phyloP scores from a whole-genome alignment of 768 basidiomycete genomes.

The Russula compacta region DNA sequence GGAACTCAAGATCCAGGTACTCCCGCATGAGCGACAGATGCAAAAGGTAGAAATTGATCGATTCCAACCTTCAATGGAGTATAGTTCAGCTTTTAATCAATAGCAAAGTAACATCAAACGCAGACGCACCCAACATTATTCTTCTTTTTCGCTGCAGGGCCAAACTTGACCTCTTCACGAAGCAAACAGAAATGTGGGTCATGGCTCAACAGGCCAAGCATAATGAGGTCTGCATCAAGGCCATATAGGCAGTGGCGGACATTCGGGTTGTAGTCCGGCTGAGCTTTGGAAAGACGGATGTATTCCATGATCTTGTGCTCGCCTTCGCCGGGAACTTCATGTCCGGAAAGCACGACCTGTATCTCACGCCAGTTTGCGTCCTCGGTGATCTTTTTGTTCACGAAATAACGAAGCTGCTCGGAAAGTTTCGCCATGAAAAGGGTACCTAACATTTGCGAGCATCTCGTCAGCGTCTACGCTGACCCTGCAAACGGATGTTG shows the following conservation, averaged over 20 bases:
- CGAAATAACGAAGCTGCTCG: slow-evolving; percentile 86
- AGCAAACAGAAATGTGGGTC: slow-evolving; percentile 98
- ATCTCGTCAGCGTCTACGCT: neutral
- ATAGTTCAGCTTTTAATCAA: neutral
- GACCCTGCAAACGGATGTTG: neutral
- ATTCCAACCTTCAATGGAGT: slow-evolving; percentile 42
- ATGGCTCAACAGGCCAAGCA: slow-evolving; percentile 94
- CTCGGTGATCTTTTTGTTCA: slow-evolving; percentile 97
- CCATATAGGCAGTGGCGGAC: slow-evolving; percentile 97
- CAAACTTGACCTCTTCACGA: slow-evolving; percentile 98
- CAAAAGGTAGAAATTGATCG: slow-evolving; percentile 88
- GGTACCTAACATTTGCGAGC: slow-evolving; percentile 48
- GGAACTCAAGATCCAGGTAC: slow-evolving; percentile 95
- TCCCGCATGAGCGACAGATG: slow-evolving; percentile 94
- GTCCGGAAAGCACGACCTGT: slow-evolving; percentile 89
- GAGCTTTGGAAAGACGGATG: slow-evolving; percentile 88
- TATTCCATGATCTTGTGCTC: slow-evolving; percentile 99
- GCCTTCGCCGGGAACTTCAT: slow-evolving; percentile 97
- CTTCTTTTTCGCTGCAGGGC: slow-evolving; percentile 69
- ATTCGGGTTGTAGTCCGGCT: slow-evolving; percentile 94
- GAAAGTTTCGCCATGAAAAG: slow-evolving; percentile 94
- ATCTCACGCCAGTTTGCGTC: slow-evolving; percentile 93
- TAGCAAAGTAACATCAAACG: neutral
- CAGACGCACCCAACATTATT: slow-evolving; percentile 40
- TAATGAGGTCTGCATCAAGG: slow-evolving; percentile 95